These are phyloP conservation scores for Rubia tinctorum DNA, from an alignment of 305 asterid species.

Conservation along the genomic window DNA sequence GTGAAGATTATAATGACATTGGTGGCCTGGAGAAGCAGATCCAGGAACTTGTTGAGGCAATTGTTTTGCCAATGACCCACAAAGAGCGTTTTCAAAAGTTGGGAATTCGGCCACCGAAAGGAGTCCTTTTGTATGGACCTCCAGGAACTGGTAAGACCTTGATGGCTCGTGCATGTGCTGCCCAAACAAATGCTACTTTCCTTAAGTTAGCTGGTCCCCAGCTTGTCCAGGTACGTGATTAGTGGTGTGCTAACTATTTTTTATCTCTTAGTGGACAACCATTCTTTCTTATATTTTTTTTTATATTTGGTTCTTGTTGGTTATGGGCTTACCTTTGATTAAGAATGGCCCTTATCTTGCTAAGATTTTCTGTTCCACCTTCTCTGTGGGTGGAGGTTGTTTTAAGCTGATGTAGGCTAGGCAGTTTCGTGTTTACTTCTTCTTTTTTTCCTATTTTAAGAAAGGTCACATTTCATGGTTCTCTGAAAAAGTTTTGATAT, in stretches of 20 bases:
- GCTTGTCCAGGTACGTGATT: conserved; percentile 63
- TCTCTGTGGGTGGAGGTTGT: too few species aligned
- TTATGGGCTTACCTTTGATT: not conserved
- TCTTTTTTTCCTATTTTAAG: not conserved
- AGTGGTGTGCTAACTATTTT: not conserved
- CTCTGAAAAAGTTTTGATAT: not conserved
- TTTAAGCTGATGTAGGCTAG: not conserved
- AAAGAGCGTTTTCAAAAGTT: conserved; percentile 82
- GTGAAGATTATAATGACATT: conserved; percentile 90
- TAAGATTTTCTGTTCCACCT: not conserved
- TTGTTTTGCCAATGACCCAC: conserved; percentile 96
- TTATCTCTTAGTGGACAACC: not conserved
- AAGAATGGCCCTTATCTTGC: not conserved
- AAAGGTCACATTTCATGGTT: not conserved
- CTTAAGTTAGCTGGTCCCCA: conserved; percentile 97
- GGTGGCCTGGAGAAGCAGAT: conserved; percentile 99
- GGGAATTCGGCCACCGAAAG: conserved; percentile 84
- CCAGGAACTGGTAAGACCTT: conserved; percentile 56
- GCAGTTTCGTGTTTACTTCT: not conserved
- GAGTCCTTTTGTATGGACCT: conserved; percentile 55
- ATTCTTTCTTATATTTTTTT: too few species aligned
- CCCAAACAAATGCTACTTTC: conserved; percentile 90
- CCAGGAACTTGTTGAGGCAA: conserved; percentile 94
- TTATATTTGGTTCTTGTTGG: not conserved
- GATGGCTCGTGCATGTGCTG: conserved; percentile 61